Percentiles rank a stretch among this genome's conserved stretches.
phyloP scores from a whole-genome alignment of 78 protist genomes.

The Trichosphaerium sp. region DNA sequence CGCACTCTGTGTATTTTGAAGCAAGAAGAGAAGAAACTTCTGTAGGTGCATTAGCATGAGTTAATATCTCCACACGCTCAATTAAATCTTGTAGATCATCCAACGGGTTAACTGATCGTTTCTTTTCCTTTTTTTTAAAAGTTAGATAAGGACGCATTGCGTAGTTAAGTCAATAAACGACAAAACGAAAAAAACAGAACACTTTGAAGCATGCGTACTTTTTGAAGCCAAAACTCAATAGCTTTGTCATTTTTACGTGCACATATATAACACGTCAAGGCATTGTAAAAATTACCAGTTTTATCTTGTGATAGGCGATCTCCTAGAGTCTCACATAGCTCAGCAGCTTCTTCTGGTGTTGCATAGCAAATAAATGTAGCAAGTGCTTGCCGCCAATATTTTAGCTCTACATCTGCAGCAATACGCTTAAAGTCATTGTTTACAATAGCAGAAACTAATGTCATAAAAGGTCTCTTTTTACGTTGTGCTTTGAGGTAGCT shows the following conservation, averaged over 20 bases:
- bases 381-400: slow-evolving; percentile 52
- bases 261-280: slow-evolving; percentile 65
- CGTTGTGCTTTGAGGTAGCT: slow-evolving; percentile 12
- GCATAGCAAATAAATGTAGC: slow-evolving; percentile 53
- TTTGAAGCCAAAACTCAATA: slow-evolving; percentile 51
- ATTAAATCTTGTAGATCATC: too few species aligned
- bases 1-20: too few species aligned
- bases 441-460: slow-evolving; percentile 25
- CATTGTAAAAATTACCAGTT: slow-evolving; percentile 18
- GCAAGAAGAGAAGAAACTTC: too few species aligned
- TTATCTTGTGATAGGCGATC: slow-evolving; percentile 38
- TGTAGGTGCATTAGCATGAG: too few species aligned
- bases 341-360: slow-evolving; percentile 25
- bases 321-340: slow-evolving; percentile 34
- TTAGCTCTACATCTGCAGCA: slow-evolving; percentile 8
- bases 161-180: too few species aligned
- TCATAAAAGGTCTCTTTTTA: slow-evolving; percentile 14
- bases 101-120: too few species aligned
- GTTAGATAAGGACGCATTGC: too few species aligned
- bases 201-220: too few species aligned
- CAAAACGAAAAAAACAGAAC: too few species aligned
- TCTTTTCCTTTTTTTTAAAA: too few species aligned
- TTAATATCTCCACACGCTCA: too few species aligned
- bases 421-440: slow-evolving; percentile 27
- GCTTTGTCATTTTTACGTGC: slow-evolving; percentile 58